Evolutionary conservation across 495 filamentous ascomycete genomes (phyloP), one percentile per base, ranked within the genome.

Genomic region (Trichocladium uniseriatum): DNA sequence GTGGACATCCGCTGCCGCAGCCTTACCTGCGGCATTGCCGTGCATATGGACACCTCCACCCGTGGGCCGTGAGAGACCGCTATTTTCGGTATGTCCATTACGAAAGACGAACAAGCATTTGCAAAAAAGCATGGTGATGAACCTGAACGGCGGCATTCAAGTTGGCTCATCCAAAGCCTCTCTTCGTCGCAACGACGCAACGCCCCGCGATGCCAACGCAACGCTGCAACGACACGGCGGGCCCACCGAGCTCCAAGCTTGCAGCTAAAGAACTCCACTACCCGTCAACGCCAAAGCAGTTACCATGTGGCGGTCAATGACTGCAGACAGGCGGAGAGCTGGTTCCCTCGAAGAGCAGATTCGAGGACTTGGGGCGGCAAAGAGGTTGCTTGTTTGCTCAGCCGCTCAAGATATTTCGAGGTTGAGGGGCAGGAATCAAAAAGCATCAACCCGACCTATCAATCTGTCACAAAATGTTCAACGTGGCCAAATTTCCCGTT

Each of bases 161-260:
- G 22, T 21, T 44, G 32, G 35, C 40, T 32, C 22, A 9, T 36
- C 43, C 38, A 29, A 16, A 20, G 29, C 6, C 38, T 47, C 38
- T 16, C 37, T 51, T 43, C 35, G 42, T 32, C 39, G 36, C 41
- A n/a, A n/a, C n/a, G n/a, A 47, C 51, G 43, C 34, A 43, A 27
- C 39, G 40, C 49, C 42, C 53, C 50, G 49, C 43, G 54, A 56
- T 60, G 60, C 53, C 59, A 62, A 48, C 60, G 42, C 59, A 60
- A 47, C 48, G 49, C 56, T 64, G 53, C 53, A 42, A 48, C 37
- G 31, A 35, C 38, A 15, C 10, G 36, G 34, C 36, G 28, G 39
- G 34, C 52, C 56, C 53, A 56, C 49, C 36, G 28, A 1, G 41
- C 35, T 18, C 43, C 37, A 45, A 39, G 43, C 36, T 48, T 56